Percentiles rank a stretch among this genome's conserved stretches.
Conservation (phyloP, 2,329 filamentous ascomycete genomes). For the Xylaria sp. region DNA sequence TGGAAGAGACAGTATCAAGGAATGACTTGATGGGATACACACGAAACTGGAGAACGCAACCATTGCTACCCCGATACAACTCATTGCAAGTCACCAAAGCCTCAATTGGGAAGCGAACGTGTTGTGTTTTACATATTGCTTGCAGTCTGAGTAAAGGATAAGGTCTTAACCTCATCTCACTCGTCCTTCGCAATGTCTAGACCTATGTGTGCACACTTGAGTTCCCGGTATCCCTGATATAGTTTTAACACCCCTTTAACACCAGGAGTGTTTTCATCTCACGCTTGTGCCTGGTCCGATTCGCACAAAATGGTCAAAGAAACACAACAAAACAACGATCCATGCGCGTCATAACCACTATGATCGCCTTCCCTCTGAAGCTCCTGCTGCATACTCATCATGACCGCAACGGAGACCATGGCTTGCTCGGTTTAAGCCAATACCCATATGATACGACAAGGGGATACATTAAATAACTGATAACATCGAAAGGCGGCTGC, state of each 20-base stretch:
- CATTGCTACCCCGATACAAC: not conserved
- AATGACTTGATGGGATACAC: not conserved
- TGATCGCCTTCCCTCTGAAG: not conserved
- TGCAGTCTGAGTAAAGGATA: slow-evolving; percentile 5
- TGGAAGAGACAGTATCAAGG: not conserved
- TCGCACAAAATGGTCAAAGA: not conserved
- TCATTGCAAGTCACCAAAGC: not conserved
- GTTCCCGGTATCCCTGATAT: slow-evolving; percentile 4
- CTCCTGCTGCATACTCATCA: slow-evolving; percentile 5
- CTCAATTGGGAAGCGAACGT: slow-evolving; percentile 19
- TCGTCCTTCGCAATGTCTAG: slow-evolving; percentile 8
- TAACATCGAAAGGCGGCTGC: not conserved
- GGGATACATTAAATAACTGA: slow-evolving; percentile 21
- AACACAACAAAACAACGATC: slow-evolving; percentile 18
- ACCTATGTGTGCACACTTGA: slow-evolving; percentile 15
- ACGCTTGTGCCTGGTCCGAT: not conserved
- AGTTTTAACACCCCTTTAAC: not conserved
- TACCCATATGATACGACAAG: slow-evolving; percentile 10
- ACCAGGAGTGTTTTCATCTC: not conserved
- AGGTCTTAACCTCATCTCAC: slow-evolving; percentile 12
- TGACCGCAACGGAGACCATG: slow-evolving; percentile 9
- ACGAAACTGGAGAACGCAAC: not conserved
- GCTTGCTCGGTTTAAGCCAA: slow-evolving; percentile 14
- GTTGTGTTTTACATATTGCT: slow-evolving; percentile 28
- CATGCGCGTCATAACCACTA: slow-evolving; percentile 8